Percentiles rank a stretch among this genome's conserved stretches.
Evolutionary conservation across 2,329 filamentous ascomycete species (phyloP).

Genomic region (Pseudogymnoascus sp.): DNA sequence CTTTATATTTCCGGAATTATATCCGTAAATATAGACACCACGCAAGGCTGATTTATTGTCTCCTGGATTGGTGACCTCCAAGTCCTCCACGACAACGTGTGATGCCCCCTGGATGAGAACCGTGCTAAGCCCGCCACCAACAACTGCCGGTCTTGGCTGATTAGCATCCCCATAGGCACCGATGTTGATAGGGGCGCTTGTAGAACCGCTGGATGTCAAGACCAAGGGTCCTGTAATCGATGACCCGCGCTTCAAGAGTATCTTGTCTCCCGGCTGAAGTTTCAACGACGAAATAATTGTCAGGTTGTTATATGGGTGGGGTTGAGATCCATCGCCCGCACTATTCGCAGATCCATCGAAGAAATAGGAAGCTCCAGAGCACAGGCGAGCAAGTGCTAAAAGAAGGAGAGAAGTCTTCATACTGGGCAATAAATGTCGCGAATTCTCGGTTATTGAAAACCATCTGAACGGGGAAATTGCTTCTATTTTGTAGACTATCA

Average conservation of each 20-base stretch:
- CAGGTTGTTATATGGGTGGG: neutral
- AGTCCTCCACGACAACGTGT: neutral
- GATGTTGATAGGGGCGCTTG: neutral
- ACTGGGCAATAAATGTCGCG: neutral
- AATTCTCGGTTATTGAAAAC: neutral
- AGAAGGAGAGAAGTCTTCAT: neutral
- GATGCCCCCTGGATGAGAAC: neutral
- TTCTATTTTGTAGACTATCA: neutral
- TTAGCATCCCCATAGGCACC: neutral
- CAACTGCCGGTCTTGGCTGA: neutral
- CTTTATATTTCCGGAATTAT: neutral
- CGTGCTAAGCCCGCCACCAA: neutral
- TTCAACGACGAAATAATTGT: neutral
- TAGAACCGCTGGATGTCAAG: neutral
- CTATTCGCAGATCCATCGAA: neutral
- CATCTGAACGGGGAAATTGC: neutral
- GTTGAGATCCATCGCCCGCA: neutral
- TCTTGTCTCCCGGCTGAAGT: neutral
- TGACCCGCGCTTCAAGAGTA: neutral
- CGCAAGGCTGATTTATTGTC: neutral
- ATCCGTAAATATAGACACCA: conserved; percentile 1
- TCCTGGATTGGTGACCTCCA: neutral
- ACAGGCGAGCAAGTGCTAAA: neutral
- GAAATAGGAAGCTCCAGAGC: neutral
- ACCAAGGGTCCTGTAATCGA: neutral